phyloP scores from a whole-genome alignment of 228 moss, liverwort and hornwort species.

The Sphagnum magellanicum region DNA sequence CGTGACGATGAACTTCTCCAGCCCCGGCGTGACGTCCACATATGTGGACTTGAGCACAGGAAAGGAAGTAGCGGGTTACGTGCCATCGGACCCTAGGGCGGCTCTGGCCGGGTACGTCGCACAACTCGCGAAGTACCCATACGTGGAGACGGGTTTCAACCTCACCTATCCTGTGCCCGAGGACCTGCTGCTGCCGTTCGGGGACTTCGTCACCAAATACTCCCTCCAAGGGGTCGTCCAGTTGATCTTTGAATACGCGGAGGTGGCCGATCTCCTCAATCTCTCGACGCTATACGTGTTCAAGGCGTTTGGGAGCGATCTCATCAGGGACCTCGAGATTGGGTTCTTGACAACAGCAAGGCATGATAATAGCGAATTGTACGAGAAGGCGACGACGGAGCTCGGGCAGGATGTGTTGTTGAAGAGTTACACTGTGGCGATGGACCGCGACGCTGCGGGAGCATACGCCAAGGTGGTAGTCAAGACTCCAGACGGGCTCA shows the following conservation, averaged over 20 bases:
- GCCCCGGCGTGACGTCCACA: too few relatives aligned
- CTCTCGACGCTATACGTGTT: not conserved
- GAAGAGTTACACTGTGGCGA: not conserved
- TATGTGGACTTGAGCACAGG: constrained; percentile 9
- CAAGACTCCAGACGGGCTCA: not conserved
- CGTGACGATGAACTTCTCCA: too few relatives aligned
- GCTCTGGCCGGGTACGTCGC: constrained; percentile 1
- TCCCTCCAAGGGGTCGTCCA: not conserved
- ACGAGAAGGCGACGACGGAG: constrained; percentile 4
- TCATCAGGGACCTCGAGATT: not conserved
- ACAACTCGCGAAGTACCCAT: constrained; percentile 9
- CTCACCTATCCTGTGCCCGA: constrained; percentile 1
- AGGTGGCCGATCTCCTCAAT: not conserved
- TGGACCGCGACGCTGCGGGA: not conserved
- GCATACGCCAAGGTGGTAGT: not conserved
- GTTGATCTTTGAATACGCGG: not conserved
- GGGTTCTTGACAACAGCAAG: not conserved
- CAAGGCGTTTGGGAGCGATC: not conserved
- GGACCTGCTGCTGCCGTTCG: constrained; percentile 12
- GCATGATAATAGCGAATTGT: constrained; percentile 5
- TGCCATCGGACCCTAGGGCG: not conserved
- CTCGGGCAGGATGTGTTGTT: constrained; percentile 2
- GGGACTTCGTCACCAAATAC: constrained; percentile 11
- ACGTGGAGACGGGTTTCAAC: not conserved
- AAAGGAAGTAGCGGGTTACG: not conserved